Base-by-base conservation (phyloP, 805 yeast species). In the Jamesozyma lodderae region DNA sequence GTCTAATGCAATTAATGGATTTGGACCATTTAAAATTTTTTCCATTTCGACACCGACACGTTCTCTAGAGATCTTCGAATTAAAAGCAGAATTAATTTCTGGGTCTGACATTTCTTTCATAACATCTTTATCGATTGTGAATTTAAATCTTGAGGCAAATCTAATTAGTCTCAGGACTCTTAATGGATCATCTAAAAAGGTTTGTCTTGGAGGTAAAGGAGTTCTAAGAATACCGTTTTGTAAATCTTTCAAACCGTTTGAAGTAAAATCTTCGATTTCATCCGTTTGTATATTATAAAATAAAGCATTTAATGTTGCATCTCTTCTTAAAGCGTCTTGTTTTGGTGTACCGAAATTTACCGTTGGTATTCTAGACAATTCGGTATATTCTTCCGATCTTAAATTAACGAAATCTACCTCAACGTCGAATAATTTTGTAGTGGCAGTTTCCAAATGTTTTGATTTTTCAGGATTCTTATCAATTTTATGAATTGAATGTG, bases 381-480 rank as follows among this genome's bases (percentile, higher is more conserved):
- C 75, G 0, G 94, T 77, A 54, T 92, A 92, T 51, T 75, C 81
- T 55, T 92, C 98, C 27, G 80, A 78, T 46, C 99, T 67, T 46
- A 92, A 67, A 59, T 90, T 90, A 36, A 94, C 98, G 57, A 92
- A 86, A 63, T 92, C 99, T 37, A 92, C 75, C 51, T 86, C 95
- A n/a, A 81, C 57, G 1, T 79, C 94, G 52, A 72, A 84, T 9
- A 92, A 60, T 51, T 78, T 82, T 1, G 96, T 87, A 3, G 96
- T 92, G 30, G 96, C 94, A 1, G 99, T 94, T 52, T 92, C 99
- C 49, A 92, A 65, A 64, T 92, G 99, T 63, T 92, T 94, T 1
- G 95, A 82, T 59, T 88, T 90, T 45, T 84, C 96, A 0, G 98
- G 98, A 59, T 94, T 92, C 57, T 79, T 79, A 43, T 83, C 87